A percentile compares a stretch with the other conserved stretches of the same genome.
phyloP scores from a whole-genome alignment of 352 stramenopile species.

The Elongisporangium anandrum region DNA sequence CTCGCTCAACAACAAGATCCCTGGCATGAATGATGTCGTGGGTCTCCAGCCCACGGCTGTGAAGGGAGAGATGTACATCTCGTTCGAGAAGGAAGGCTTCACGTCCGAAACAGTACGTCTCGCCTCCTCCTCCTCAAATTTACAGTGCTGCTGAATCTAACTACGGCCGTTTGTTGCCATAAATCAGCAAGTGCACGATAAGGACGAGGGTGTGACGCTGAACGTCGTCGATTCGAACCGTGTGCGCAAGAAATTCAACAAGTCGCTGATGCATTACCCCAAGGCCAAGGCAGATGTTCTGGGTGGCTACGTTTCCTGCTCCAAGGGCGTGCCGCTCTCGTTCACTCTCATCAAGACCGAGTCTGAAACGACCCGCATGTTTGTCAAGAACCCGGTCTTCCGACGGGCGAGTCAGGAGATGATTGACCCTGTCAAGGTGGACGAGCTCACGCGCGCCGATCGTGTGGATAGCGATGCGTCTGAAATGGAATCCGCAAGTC shows the following conservation, averaged over 20 bases:
- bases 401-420: constrained; percentile 41
- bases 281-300: constrained; percentile 46
- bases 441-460: constrained; percentile 34
- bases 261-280: constrained; percentile 34
- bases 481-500: constrained; percentile 41
- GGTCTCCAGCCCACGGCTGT: constrained; percentile 38
- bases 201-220: constrained; percentile 33
- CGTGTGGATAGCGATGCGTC: constrained; percentile 44
- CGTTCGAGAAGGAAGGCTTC: constrained; percentile 49
- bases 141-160: not conserved
- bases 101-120: constrained; percentile 31
- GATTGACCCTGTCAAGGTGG: constrained; percentile 34
- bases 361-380: constrained; percentile 28
- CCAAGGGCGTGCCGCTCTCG: constrained; percentile 33
- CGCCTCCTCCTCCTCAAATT: not conserved
- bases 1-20: constrained; percentile 78
- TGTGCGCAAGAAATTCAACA: constrained; percentile 67
- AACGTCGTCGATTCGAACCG: constrained; percentile 71
- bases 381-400: constrained; percentile 39
- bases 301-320: constrained; percentile 44
- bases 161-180: not conserved
- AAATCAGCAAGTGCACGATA: constrained; percentile 34
- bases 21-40: constrained; percentile 42
- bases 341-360: constrained; percentile 29
- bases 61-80: constrained; percentile 76